Conservation (phyloP, 768 basidiomycete species). For the Trametes cingulata region DNA sequence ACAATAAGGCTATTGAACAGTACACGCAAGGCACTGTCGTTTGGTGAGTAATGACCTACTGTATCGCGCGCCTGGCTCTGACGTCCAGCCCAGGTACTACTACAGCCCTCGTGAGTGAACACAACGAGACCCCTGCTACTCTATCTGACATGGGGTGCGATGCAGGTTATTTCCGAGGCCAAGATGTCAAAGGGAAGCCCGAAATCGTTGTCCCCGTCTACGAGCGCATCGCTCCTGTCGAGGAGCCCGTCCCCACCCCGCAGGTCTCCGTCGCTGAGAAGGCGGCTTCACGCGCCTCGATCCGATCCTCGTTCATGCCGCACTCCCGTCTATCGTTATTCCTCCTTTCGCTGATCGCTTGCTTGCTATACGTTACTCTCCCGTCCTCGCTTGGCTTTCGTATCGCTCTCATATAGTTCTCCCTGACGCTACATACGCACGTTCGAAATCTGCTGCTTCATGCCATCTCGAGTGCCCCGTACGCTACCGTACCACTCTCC, state of each 20-base stretch:
- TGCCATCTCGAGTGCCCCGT: too few species aligned
- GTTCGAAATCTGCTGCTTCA: too few species aligned
- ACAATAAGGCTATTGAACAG: constrained; percentile 38
- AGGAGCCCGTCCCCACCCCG: neutral
- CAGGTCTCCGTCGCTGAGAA: neutral
- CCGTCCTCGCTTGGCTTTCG: neutral
- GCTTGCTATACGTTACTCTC: constrained; percentile 2
- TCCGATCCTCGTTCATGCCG: neutral
- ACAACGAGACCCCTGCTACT: neutral
- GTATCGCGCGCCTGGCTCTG: neutral
- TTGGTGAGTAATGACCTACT: constrained; percentile 24
- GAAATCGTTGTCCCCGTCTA: constrained; percentile 18
- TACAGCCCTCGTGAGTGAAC: constrained; percentile 38
- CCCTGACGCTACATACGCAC: neutral
- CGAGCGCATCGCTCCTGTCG: constrained; percentile 1
- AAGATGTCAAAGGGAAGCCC: constrained; percentile 11
- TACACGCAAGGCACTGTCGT: constrained; percentile 41
- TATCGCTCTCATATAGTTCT: neutral
- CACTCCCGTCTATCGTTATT: constrained; percentile 3
- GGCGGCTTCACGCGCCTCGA: neutral
- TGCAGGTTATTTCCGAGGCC: constrained; percentile 21
- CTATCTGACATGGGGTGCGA: neutral
- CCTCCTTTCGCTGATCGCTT: neutral
- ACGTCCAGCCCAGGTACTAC: constrained; percentile 30
- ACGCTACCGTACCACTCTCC: too few species aligned